Percentiles rank a stretch among this genome's conserved stretches.
phyloP scores from a whole-genome alignment of 129 eudicot species.

The Saussurea involucrata region DNA sequence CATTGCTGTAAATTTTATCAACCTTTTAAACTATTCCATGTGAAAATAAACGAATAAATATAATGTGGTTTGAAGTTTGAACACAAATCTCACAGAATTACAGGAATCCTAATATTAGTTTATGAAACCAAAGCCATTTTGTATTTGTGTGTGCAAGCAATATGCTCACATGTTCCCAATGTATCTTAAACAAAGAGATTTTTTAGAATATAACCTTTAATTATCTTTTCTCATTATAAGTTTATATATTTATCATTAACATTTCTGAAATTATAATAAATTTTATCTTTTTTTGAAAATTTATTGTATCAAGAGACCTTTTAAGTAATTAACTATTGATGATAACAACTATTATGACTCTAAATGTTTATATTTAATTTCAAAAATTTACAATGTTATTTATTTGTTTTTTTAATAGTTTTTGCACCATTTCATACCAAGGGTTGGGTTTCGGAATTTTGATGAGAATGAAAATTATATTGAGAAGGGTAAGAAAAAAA shows the following conservation, averaged over 20 bases:
- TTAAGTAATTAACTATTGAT: background rate
- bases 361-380: background rate
- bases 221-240: too few relatives aligned
- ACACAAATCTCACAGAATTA: slow-evolving; percentile 7
- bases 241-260: background rate
- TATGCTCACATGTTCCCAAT: slow-evolving; percentile 27
- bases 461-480: too few relatives aligned
- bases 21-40: background rate
- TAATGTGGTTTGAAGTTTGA: background rate
- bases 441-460: too few relatives aligned
- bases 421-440: background rate
- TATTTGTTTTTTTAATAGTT: background rate
- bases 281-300: background rate
- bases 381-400: background rate
- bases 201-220: too few relatives aligned
- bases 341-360: background rate
- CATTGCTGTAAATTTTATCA: too few relatives aligned
- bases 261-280: background rate
- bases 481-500: too few relatives aligned
- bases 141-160: slow-evolving; percentile 1
- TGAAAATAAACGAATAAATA: background rate
- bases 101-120: slow-evolving; percentile 29
- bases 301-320: background rate
- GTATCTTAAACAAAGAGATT: background rate
- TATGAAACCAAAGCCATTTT: slow-evolving; percentile 25